Base-by-base conservation (phyloP, 345 rosid genomes). In the Lenwebbia sp. region DNA sequence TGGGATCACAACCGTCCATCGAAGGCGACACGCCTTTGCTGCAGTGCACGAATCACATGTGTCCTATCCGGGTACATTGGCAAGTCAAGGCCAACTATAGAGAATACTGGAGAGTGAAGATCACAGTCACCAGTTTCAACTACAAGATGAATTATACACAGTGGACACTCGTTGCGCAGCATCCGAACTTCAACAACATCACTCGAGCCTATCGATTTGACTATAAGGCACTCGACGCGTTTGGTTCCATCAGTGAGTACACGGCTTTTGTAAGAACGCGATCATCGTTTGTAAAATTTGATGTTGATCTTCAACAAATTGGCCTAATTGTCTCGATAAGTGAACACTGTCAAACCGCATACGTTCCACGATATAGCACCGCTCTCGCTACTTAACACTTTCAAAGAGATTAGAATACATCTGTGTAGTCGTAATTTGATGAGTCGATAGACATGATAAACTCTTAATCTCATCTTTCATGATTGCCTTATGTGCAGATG, bases 41-140 rank as follows among this genome's bases (percentile, higher is more conserved):
- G 51, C 89, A 85, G 40, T 89, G 89, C 88, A 86, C 89, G 26
- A 65, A 88, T n/a, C 91, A 89, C 41, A 86, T 84, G 87, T 89
- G 91, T 55, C 91, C 89, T 15, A 58, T 88, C 53, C 75, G 86
- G 40, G 89, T 87, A 17, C 89, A 87, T n/a, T 86, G 89, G 91
- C 91, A 86, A 62, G 86, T 89, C 62, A 84, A 89, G 85, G 25
- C 76, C 85, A 86, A 86, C 75, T 89, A 89, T 54, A 82, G 44
- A 81, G 89, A 86, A 13, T 87, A 87, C 82, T 87, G 89, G 89
- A 84, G 87, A 22, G 89, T 85, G 78, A 89, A 89, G 83, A 78
- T 89, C 13, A 49, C 89, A 19, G 84, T 89, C 84, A 87, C 89
- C 26, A 89, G 28, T 56, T 89, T 89, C 85, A 85, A 87, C 58